These are phyloP conservation scores for Saccharomycopsis phalli DNA, from an alignment of 1,139 yeast genomes.

Conservation along the genomic window DNA sequence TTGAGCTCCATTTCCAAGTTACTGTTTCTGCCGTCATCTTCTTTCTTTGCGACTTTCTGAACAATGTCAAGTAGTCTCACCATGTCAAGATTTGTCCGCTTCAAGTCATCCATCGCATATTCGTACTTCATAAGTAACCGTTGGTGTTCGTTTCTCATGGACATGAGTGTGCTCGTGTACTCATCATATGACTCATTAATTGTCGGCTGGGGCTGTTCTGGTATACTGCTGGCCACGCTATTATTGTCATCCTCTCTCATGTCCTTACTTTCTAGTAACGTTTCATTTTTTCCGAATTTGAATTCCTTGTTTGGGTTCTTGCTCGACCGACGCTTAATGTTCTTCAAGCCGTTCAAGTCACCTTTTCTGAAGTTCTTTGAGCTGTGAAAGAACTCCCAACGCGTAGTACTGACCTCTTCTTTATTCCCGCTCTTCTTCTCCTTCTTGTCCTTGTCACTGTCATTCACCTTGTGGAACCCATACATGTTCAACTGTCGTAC, in stretches of 20 bases:
- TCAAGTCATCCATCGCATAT: constrained; percentile 36
- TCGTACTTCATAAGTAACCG: constrained; percentile 38
- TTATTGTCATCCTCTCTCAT: constrained; percentile 5
- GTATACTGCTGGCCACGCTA: background rate
- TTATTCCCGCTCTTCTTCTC: constrained; percentile 10
- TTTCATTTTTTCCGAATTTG: constrained; percentile 3
- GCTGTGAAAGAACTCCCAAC: constrained; percentile 69
- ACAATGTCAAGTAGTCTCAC: constrained; percentile 41
- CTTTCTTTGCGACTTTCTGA: constrained; percentile 26
- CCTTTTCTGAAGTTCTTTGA: constrained; percentile 59
- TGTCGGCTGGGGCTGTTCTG: background rate
- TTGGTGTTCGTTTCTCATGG: constrained; percentile 33
- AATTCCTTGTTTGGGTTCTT: constrained; percentile 33
- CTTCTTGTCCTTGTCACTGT: constrained; percentile 23
- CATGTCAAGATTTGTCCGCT: constrained; percentile 41
- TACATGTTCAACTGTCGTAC: constrained; percentile 74
- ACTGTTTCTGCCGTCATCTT: constrained; percentile 3
- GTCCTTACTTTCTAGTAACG: constrained; percentile 1
- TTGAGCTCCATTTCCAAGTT: constrained; percentile 24
- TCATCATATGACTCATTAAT: background rate
- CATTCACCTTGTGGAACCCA: constrained; percentile 65
- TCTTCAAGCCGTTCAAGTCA: constrained; percentile 46
- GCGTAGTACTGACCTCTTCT: constrained; percentile 24
- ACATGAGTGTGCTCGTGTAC: constrained; percentile 23
- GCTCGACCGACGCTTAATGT: constrained; percentile 57